Conservation (phyloP, 2,329 filamentous ascomycete species). For the Monilinia fructigena region DNA sequence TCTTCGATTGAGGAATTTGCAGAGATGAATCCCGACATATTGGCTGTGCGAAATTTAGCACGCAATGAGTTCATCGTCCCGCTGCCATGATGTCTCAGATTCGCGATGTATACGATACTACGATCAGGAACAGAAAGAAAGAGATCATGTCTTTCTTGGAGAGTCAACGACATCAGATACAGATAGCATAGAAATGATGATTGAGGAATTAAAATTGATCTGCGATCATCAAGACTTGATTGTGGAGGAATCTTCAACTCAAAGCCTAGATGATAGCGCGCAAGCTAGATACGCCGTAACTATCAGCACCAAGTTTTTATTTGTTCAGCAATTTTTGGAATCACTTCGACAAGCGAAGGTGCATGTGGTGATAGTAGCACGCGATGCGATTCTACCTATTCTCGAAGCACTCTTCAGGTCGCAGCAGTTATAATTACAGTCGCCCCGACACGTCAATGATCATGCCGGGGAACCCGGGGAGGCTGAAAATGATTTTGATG, state of each 20-base stretch:
- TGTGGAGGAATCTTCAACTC: constrained; percentile 45
- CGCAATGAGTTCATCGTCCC: constrained; percentile 53
- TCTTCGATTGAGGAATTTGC: constrained; percentile 9
- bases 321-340: constrained; percentile 56
- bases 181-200: constrained; percentile 49
- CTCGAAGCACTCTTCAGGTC: constrained; percentile 50
- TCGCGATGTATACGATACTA: constrained; percentile 53
- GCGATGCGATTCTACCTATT: constrained; percentile 51
- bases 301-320: constrained; percentile 60
- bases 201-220: constrained; percentile 52
- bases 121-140: constrained; percentile 46
- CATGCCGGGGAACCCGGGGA: constrained; percentile 35
- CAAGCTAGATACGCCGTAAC: constrained; percentile 53
- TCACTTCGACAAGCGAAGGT: constrained; percentile 46
- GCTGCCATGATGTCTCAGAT: constrained; percentile 54
- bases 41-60: constrained; percentile 29
- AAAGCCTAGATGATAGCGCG: constrained; percentile 43
- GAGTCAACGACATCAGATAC: constrained; percentile 31
- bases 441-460: constrained; percentile 33
- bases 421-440: constrained; percentile 42
- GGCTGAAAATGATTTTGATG: constrained; percentile 28
- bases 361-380: constrained; percentile 54
- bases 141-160: constrained; percentile 51
- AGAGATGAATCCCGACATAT: neutral
- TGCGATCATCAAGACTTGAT: constrained; percentile 59